phyloP scores from a whole-genome alignment of 352 stramenopile genomes.

The Phytophthora europaea region DNA sequence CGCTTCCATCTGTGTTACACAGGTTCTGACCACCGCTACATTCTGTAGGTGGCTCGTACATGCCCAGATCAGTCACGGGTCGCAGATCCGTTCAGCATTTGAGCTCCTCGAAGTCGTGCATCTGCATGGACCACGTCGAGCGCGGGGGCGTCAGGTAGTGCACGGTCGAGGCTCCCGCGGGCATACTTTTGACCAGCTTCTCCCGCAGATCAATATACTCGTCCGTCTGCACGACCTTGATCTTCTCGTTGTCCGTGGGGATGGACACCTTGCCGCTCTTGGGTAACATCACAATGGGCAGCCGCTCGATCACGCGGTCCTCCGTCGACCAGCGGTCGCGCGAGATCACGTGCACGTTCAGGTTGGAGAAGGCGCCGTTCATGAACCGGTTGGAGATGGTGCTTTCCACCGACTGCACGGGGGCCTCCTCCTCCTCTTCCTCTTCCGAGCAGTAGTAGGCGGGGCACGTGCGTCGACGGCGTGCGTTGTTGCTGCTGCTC shows the following conservation, averaged over 20 bases:
- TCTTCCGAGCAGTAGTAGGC: slow-evolving; percentile 73
- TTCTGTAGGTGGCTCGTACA: slow-evolving; percentile 15
- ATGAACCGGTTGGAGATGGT: slow-evolving; percentile 87
- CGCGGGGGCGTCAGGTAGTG: slow-evolving; percentile 79
- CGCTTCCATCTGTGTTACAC: slow-evolving; percentile 20
- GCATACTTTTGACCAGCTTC: slow-evolving; percentile 62
- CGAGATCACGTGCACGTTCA: slow-evolving; percentile 83
- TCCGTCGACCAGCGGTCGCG: slow-evolving; percentile 77
- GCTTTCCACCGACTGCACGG: slow-evolving; percentile 73
- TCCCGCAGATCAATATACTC: slow-evolving; percentile 76
- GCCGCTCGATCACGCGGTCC: slow-evolving; percentile 62
- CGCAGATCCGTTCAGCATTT: slow-evolving; percentile 45
- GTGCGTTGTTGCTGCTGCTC: slow-evolving; percentile 20
- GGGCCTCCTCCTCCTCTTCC: slow-evolving; percentile 73
- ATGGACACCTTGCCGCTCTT: slow-evolving; percentile 73
- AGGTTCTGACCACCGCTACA: slow-evolving; percentile 12
- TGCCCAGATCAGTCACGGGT: background rate
- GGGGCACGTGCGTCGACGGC: slow-evolving; percentile 50
- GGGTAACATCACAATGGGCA: slow-evolving; percentile 79
- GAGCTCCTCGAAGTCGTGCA: slow-evolving; percentile 76
- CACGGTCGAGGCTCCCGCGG: slow-evolving; percentile 23
- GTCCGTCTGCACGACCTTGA: slow-evolving; percentile 73
- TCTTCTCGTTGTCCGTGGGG: slow-evolving; percentile 82
- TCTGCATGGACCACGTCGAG: slow-evolving; percentile 88
- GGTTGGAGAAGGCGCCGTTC: slow-evolving; percentile 78